phyloP scores from a whole-genome alignment of 192 early-diverging fungal genomes.

The Mortierella alpina region DNA sequence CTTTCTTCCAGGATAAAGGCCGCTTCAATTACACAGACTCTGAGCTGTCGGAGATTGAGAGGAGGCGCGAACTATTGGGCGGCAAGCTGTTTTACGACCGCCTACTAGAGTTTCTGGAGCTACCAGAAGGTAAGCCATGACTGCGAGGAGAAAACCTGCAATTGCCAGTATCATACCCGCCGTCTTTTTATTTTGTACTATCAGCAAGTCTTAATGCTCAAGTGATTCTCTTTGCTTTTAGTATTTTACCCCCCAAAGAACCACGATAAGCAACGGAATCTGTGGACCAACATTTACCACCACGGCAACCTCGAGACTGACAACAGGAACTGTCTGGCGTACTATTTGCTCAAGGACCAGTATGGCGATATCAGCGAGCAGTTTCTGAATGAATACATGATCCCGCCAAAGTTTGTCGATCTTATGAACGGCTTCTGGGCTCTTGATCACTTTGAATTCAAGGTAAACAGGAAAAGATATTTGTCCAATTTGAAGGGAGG shows the following conservation, averaged over 20 bases:
- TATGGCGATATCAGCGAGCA: constrained; percentile 35
- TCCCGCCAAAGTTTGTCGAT: constrained; percentile 44
- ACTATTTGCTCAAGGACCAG: constrained; percentile 44
- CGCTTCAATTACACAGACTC: constrained; percentile 34
- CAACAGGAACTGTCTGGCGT: constrained; percentile 48
- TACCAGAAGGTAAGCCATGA: constrained; percentile 5
- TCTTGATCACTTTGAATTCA: constrained; percentile 50
- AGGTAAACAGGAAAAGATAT: constrained; percentile 2
- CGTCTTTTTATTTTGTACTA: neutral
- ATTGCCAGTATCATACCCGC: neutral
- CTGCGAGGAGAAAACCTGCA: neutral
- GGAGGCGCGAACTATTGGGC: constrained; percentile 26
- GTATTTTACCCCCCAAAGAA: constrained; percentile 40
- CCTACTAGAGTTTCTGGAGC: constrained; percentile 35
- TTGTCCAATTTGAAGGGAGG: neutral
- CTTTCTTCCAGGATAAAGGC: constrained; percentile 25
- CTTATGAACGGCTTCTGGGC: constrained; percentile 54
- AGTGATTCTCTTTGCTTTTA: neutral
- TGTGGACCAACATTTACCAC: constrained; percentile 51
- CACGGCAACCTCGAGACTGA: constrained; percentile 40
- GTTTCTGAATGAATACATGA: constrained; percentile 41
- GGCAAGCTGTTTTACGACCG: constrained; percentile 52
- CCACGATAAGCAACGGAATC: constrained; percentile 32
- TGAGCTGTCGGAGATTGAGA: constrained; percentile 36
- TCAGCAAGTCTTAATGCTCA: neutral